phyloP scores from a whole-genome alignment of 495 filamentous ascomycete species.

The Neurospora africana region DNA sequence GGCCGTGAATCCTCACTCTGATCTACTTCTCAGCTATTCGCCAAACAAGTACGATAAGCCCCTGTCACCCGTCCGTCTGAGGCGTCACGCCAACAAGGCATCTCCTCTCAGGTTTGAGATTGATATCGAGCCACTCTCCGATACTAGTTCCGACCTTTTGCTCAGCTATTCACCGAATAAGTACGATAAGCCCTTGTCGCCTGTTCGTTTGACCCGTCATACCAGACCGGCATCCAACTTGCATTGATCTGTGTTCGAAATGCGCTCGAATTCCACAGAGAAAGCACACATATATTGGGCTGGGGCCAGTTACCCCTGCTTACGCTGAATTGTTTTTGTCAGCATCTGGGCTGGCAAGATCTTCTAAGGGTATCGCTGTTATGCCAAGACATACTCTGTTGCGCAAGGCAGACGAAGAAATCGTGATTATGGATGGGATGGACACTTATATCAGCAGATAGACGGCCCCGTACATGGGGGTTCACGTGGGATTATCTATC shows the following conservation, averaged over 20 bases:
- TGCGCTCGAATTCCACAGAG: background rate
- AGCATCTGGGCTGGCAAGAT: background rate
- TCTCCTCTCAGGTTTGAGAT: conserved; percentile 1
- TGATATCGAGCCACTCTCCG: background rate
- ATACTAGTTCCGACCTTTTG: background rate
- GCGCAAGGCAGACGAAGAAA: background rate
- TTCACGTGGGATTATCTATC: background rate
- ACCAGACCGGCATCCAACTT: background rate
- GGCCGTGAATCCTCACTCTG: conserved; percentile 1
- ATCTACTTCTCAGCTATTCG: conserved; percentile 6
- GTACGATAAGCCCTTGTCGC: background rate
- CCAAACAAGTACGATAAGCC: conserved; percentile 1
- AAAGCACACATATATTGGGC: background rate
- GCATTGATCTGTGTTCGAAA: background rate
- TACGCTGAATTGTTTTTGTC: background rate
- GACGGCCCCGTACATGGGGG: background rate
- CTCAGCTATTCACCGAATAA: background rate
- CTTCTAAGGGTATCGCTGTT: background rate
- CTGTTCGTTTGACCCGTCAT: background rate
- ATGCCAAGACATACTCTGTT: background rate
- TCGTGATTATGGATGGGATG: background rate
- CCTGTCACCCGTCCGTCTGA: background rate
- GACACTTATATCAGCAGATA: background rate
- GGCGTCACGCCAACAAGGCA: background rate
- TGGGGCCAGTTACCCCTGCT: background rate